A percentile compares a stretch with the other conserved stretches of the same genome.
These are phyloP conservation scores for Taphrina sp. DNA, from an alignment of 1,139 yeast genomes.

Conservation along the genomic window DNA sequence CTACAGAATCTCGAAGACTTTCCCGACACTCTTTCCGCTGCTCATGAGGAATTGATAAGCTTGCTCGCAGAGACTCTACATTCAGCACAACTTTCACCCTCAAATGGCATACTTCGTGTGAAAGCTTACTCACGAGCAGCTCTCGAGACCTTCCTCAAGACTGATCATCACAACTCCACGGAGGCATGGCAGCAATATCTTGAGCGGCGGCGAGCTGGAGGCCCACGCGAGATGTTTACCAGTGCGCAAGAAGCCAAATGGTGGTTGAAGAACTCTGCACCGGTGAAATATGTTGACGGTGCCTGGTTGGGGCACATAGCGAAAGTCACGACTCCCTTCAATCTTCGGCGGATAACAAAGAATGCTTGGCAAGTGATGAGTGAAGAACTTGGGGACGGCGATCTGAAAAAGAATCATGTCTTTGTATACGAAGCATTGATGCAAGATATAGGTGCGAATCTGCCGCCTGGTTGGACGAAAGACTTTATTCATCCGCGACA, in stretches of 20 bases:
- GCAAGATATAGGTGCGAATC: not conserved
- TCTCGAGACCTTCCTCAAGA: not conserved
- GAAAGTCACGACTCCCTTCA: not conserved
- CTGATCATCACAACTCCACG: not conserved
- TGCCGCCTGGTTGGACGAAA: not conserved
- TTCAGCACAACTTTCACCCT: not conserved
- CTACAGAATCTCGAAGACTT: not conserved
- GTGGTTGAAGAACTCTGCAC: not conserved
- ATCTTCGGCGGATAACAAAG: not conserved
- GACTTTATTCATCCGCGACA: not conserved
- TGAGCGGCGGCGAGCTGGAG: not conserved
- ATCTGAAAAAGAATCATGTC: not conserved
- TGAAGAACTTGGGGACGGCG: constrained; percentile 1
- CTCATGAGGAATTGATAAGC: not conserved
- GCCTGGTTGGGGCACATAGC: not conserved
- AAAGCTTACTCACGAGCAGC: not conserved
- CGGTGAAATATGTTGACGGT: constrained; percentile 1
- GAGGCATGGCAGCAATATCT: not conserved
- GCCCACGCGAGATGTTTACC: not conserved
- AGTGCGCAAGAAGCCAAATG: not conserved
- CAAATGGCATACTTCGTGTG: not conserved
- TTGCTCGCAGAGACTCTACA: not conserved
- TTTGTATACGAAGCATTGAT: not conserved
- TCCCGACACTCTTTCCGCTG: not conserved
- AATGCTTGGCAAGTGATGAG: constrained; percentile 1